Conservation (phyloP, 345 rosid species). For the Syzygium aqueum region DNA sequence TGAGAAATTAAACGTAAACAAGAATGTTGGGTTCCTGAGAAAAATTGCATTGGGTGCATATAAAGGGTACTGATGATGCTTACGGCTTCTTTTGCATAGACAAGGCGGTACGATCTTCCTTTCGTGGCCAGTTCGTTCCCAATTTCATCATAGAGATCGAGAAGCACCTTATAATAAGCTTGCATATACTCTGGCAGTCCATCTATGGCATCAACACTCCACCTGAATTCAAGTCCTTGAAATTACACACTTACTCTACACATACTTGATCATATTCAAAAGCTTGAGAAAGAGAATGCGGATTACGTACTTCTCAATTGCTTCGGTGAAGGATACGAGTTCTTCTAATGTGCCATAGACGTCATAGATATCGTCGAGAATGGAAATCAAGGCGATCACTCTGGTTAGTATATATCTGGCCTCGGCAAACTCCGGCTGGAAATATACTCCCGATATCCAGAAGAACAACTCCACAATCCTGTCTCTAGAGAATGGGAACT, state of each 20-base stretch:
- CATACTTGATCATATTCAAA: neutral
- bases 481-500: conserved; percentile 8
- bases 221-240: neutral
- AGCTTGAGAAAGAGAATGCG: neutral
- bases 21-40: neutral
- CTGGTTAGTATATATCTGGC: neutral
- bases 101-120: neutral
- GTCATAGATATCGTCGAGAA: conserved; percentile 13
- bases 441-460: neutral
- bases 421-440: neutral
- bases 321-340: neutral
- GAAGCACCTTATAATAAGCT: neutral
- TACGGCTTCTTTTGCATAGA: neutral
- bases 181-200: neutral
- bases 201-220: neutral
- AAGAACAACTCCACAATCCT: conserved; percentile 2
- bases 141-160: neutral
- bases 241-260: neutral
- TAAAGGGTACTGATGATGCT: fast-evolving
- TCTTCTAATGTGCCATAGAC: conserved; percentile 5
- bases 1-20: neutral
- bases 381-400: neutral
- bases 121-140: neutral
- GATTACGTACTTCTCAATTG: neutral
- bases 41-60: neutral